Base-by-base conservation (phyloP, 805 yeast genomes). In the Yarrowia bubula region DNA sequence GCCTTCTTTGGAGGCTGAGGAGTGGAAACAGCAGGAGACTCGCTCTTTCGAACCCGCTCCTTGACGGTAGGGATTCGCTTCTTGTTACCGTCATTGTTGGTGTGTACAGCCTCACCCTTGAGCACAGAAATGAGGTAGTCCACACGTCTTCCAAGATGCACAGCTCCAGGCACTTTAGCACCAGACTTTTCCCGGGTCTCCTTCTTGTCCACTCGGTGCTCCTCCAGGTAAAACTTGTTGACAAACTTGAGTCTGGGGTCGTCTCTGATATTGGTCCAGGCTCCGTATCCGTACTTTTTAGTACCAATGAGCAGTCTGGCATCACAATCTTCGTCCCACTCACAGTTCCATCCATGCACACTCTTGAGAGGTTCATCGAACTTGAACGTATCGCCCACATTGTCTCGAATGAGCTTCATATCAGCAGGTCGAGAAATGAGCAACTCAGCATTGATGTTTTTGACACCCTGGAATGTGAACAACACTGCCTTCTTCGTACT, bases 241-340 rank as follows among this genome's bases (percentile, higher is more conserved):
- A 90, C 89, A 67, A 95, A 79, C 10, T 92, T 92, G 66, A 95
- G 80, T 62, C 90, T 82, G 1, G 99, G 98, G 76, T 95, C 99
- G 77, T 95, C 99, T 73, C 99, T 82, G 51, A 95, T 92, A 72
- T 89, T 92, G 2, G 83, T 74, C 99, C 99, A 95, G 0, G 97
- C 87, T 15, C 98, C 98, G 75, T 91, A 92, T 0, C 99, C 99
- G 76, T 92, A 92, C 76, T 90, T 92, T 72, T 84, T 83, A 22
- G 93, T 89, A 68, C 99, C 99, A 39, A 89, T 84, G 67, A 95
- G 75, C 64, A 95, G 80, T 85, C 86, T 89, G 61, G 92, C 89
- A 75, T 95, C 99, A 73, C 95, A 96, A 37, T 81, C 84, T 13
- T 81, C 80, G 2, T 80, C 80, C 99, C 99, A 95, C 33, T 85